Conservation (phyloP, 2,329 filamentous ascomycete species). For the Xylariaceae sp. region DNA sequence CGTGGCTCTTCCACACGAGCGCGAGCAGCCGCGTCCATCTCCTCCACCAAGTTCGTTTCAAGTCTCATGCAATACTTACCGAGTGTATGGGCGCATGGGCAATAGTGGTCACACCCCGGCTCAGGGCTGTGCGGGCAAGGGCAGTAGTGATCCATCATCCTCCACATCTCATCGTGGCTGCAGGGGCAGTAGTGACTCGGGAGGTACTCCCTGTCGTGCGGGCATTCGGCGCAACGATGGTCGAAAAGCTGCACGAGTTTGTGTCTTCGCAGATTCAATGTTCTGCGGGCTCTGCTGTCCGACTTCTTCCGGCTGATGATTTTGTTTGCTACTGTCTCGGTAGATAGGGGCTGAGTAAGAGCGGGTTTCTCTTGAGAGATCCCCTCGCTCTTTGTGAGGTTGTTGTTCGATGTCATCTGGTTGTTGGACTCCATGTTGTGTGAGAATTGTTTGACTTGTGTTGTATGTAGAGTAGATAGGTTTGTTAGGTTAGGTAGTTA, state of each 20-base stretch:
- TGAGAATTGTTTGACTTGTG: neutral
- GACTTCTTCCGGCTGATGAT: neutral
- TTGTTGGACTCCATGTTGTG: neutral
- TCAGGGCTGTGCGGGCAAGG: slow-evolving; percentile 1
- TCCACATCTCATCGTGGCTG: slow-evolving; percentile 3
- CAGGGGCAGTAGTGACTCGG: slow-evolving; percentile 15
- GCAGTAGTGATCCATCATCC: neutral
- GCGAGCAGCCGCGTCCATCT: slow-evolving; percentile 6
- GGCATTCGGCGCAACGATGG: slow-evolving; percentile 13
- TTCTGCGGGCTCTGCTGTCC: neutral
- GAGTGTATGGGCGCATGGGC: slow-evolving; percentile 9
- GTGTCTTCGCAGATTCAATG: neutral
- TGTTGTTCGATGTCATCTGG: neutral
- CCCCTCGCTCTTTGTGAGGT: neutral
- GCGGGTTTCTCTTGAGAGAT: neutral
- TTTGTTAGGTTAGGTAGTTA: neutral
- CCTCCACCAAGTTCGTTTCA: neutral
- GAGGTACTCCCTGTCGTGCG: neutral
- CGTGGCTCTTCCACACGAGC: neutral
- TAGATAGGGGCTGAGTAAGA: neutral
- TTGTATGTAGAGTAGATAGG: no score
- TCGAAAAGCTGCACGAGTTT: neutral
- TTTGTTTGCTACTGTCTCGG: no score
- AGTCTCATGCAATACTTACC: neutral
- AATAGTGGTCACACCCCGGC: slow-evolving; percentile 8